Base-by-base conservation (phyloP, 139 green algal species). In the Pleodorina starrii region DNA sequence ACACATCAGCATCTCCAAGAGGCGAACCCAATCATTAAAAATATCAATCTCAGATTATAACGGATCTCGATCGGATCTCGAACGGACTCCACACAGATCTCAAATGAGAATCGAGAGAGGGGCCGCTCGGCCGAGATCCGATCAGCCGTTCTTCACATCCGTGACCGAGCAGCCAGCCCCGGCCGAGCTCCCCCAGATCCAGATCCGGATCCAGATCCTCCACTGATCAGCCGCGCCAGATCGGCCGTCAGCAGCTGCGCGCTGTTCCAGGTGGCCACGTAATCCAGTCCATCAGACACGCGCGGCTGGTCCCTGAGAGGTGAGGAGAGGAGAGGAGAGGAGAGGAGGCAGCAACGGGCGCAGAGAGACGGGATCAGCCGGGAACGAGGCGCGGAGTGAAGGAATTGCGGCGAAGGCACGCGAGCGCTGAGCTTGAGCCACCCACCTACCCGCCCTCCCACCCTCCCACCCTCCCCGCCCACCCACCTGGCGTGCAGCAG, bases 401-500 rank as follows among this genome's bases (percentile, higher is more conserved):
- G 7, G 29, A 66, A 25, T 27, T 21, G 9, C 21, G 29, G 54
- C 25, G 9, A 66, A 25, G 5, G 54, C 29, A 12, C 29, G 54
- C 9, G 54, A 17, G 51, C 14, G 51, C 14, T 14, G 17, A 60
- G 51, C 14, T 60, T 60, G 14, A 27, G 17, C 51, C 17, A 17
- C 51, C 14, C 51, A 60, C 14, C 17, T 60, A 14, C 14, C 14
- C 51, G 14, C 51, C 51, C 17, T 14, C 51, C 14, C 51, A 60
- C 14, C 51, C 17, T 14, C 51, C 17, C 51, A 60, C 14, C 51
- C 51, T 14, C 51, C 17, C 17, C 51, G 17, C 17, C 51, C 14
- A 66, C 77, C n/a, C 63, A 92, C 90, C 90, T 81, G 16, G 69
- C 36, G n/a, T 90, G 84, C 85, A 98, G 88, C 71, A 99, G 93